These are phyloP conservation scores for Termitomyces sp. DNA, from an alignment of 1,284 basidiomycete species.

Conservation along the genomic window DNA sequence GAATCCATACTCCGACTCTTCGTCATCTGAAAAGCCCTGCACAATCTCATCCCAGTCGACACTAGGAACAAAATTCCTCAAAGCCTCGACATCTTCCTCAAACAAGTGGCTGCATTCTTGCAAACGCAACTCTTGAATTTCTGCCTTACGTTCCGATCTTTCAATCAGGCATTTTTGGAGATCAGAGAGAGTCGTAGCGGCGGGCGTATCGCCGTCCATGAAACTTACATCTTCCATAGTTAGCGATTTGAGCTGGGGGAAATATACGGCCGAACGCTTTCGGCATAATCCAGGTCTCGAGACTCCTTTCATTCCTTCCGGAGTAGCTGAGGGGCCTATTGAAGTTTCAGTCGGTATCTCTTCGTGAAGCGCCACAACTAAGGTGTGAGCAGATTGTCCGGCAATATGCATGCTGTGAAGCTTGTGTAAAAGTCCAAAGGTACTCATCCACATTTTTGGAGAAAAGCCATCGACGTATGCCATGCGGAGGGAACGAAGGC, in stretches of 20 bases:
- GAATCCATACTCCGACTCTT: constrained; percentile 16
- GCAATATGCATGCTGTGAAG: constrained; percentile 16
- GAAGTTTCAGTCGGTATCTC: constrained; percentile 1
- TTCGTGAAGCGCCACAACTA: constrained; percentile 16
- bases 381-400: constrained; percentile 13
- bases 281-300: constrained; percentile 6
- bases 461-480: constrained; percentile 9
- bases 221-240: constrained; percentile 24
- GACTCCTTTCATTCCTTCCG: constrained; percentile 6
- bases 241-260: constrained; percentile 28
- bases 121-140: constrained; percentile 23
- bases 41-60: constrained; percentile 28
- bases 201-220: constrained; percentile 6
- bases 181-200: constrained; percentile 8
- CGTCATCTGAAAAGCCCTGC: constrained; percentile 18
- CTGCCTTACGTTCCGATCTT: constrained; percentile 24
- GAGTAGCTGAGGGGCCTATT: constrained; percentile 4
- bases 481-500: constrained; percentile 17
- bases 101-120: constrained; percentile 21
- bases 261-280: constrained; percentile 20
- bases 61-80: constrained; percentile 23
- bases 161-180: constrained; percentile 24
- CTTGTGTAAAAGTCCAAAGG: constrained; percentile 17
- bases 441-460: constrained; percentile 11
- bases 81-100: constrained; percentile 15